Evolutionary conservation across 495 filamentous ascomycete genomes (phyloP).

Genomic region (Annulohypoxylon maeteangense): DNA sequence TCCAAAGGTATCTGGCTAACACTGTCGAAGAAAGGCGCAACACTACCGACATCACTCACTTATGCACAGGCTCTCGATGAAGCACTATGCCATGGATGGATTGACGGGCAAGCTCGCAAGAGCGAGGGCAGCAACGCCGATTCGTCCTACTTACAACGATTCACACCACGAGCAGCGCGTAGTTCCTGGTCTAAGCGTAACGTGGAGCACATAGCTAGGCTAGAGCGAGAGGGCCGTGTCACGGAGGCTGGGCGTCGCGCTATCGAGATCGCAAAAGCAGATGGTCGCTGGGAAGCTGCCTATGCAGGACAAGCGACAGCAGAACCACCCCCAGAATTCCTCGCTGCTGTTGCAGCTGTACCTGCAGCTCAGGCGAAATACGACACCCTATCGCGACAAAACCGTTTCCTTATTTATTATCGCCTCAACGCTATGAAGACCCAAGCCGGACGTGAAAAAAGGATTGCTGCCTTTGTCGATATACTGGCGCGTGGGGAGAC

Average conservation of each 20-base stretch:
- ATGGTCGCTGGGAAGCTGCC: constrained; percentile 66
- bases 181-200: constrained; percentile 64
- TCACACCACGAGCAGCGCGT: constrained; percentile 64
- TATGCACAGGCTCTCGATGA: constrained; percentile 64
- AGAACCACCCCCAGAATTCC: constrained; percentile 35
- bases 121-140: constrained; percentile 50
- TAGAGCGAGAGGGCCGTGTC: constrained; percentile 60
- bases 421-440: constrained; percentile 42
- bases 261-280: constrained; percentile 63
- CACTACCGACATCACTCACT: constrained; percentile 56
- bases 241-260: constrained; percentile 56
- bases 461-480: constrained; percentile 41
- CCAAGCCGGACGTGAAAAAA: constrained; percentile 35
- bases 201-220: constrained; percentile 55
- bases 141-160: constrained; percentile 59
- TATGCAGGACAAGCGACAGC: constrained; percentile 55
- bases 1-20: constrained; percentile 62
- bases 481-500: constrained; percentile 39
- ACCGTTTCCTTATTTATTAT: constrained; percentile 42
- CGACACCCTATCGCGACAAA: constrained; percentile 25
- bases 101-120: constrained; percentile 64
- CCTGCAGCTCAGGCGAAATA: constrained; percentile 34
- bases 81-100: constrained; percentile 69
- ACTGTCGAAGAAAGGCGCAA: constrained; percentile 62
- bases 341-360: constrained; percentile 30